Base-by-base conservation (phyloP, 2,329 filamentous ascomycete genomes). In the Phaeosphaeria sp. region DNA sequence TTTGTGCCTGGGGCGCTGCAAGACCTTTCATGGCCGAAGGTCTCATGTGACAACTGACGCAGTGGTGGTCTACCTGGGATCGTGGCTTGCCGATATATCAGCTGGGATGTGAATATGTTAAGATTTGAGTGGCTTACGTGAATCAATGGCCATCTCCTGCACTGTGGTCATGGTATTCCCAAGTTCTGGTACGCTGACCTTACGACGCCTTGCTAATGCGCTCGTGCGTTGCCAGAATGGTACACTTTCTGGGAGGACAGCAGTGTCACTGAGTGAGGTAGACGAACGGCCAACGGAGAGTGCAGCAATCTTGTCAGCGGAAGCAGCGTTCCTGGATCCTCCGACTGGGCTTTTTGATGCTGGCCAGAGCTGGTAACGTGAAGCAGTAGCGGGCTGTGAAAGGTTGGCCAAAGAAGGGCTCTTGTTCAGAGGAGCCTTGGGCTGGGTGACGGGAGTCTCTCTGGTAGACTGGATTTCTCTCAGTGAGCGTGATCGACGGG, bases 141-240 rank as follows among this genome's bases (percentile, higher is more conserved):
- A 78, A 60, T 79, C 77, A 49, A 78, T 67, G 40, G 70, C 57
- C 57, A 68, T 63, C 52, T 78, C 76, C 53, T 77, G 76, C 20
- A 76, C 74, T 3, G 74, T 78, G 27, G 74, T 73, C 76, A 77
- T 78, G 45, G 73, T 75, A 45, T 63, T 62, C 43, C 73, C 65
- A 49, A 79, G 65, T 51, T 79, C 77, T 33, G 77, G 74, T 27
- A 79, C 75, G 60, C 77, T 79, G 65, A 79, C 69, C 56, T 79
- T 78, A 49, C 77, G 69, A 51, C 77, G 68, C 52, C 76, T 69
- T 42, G 76, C 75, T 49, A 79, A 65, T 24, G 77, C 78, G 44
- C 74, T 70, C 50, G 72, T 68, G 47, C 73, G 71, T 59, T 76
- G 72, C 75, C 74, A 75, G 59, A 74, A 73, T 21, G 71, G 72